Evolutionary conservation across 2,329 filamentous ascomycete genomes (phyloP), one percentile per base, ranked within the genome.

Genomic region (Clonostachys solani): DNA sequence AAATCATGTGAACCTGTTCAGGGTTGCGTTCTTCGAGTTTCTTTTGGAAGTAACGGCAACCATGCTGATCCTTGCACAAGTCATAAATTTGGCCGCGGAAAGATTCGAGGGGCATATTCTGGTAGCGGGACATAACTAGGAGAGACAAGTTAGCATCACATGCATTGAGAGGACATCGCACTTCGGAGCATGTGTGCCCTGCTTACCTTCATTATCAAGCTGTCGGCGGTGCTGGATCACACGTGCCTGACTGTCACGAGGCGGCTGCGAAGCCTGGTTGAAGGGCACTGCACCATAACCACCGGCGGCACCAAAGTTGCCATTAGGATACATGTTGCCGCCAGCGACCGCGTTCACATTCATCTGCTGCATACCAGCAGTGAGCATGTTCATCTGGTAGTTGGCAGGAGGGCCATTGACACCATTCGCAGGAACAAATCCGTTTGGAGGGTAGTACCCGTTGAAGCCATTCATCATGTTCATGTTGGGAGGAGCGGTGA

Each of bases 41-140:
- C 76, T 95, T 94, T 73, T 99, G 94, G 48, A 99, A 74, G 65
- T 94, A 99, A 49, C 94, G 88, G 61, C 94, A 99, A 49, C 94
- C 94, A 66, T 99, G 92, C 71, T 99, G 94, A 61, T 99, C 94
- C 71, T 96, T 97, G 79, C 92, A 97, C 35, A 96, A 75, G 44
- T 83, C 79, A 66, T 96, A 95, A 59, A 99, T 89, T 58, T 91
- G 86, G 43, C 91, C 89, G 35, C 79, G 77, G 58, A 94, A 86
- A 34, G 85, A 81, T 62, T 96, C 89, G 18, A 97, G 75, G 13
- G 89, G 83, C 60, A 89, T 80, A 62, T 94, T 92, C 56, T 87
- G 83, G 69, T 89, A 96, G 50, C 90, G 87, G 58, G 86, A 87
- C 74, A 88, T 87, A 55, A 74, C 80, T 83, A 23, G 47, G 45